A percentile compares a stretch with the other conserved stretches of the same genome.
These are phyloP conservation scores for Endoconidiophora laricicola DNA, from an alignment of 2,329 filamentous ascomycete species.

Conservation along the genomic window DNA sequence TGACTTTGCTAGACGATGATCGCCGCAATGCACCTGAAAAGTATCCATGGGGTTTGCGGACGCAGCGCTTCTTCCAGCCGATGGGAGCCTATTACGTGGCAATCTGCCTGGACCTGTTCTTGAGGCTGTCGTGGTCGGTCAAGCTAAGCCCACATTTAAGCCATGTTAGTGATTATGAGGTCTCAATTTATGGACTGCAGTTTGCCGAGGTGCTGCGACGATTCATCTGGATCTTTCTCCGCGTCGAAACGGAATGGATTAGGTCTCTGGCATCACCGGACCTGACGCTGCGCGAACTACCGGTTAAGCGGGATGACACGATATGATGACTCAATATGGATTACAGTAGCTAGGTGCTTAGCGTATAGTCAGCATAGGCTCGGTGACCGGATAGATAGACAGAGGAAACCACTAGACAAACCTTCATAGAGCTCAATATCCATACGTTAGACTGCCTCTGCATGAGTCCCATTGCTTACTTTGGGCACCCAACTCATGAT, in stretches of 20 bases:
- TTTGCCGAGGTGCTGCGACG: conserved; percentile 71
- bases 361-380: no score
- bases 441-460: no score
- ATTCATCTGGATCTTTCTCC: conserved; percentile 96
- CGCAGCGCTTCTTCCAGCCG: conserved; percentile 54
- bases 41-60: conserved; percentile 62
- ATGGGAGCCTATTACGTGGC: conserved; percentile 67
- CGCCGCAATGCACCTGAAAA: conserved; percentile 38
- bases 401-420: no score
- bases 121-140: conserved; percentile 82
- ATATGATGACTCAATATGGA: neutral
- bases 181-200: conserved; percentile 76
- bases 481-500: no score
- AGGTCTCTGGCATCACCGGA: conserved; percentile 47
- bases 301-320: conserved; percentile 36
- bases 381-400: no score
- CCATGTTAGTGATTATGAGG: conserved; percentile 73
- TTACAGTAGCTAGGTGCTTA: neutral
- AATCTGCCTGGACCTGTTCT: conserved; percentile 58
- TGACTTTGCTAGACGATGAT: conserved; percentile 56
- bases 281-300: conserved; percentile 58
- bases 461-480: no score
- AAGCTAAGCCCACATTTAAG: conserved; percentile 72
- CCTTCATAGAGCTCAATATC: no score
- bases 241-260: conserved; percentile 87